phyloP scores from a whole-genome alignment of 2,329 filamentous ascomycete genomes.

The Didymella glomerata region DNA sequence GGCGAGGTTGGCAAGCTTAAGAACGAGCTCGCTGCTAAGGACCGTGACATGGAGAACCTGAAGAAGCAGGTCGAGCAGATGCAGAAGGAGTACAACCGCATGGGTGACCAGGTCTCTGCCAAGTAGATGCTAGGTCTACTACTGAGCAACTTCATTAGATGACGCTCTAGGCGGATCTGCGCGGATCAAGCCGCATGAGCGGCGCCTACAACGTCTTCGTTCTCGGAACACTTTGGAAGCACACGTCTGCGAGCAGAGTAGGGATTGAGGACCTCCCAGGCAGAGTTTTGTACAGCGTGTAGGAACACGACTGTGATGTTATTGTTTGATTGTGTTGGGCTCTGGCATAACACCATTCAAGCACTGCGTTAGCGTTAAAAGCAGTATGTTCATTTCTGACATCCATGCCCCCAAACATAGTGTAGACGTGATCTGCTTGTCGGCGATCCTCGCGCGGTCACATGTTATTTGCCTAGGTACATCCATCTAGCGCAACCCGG shows the following conservation, averaged over 20 bases:
- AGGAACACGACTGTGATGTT: constrained; percentile 7
- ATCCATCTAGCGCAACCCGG: not conserved
- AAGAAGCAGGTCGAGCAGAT: constrained; percentile 93
- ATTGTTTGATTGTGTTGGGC: constrained; percentile 11
- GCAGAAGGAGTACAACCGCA: constrained; percentile 81
- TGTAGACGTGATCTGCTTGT: not conserved
- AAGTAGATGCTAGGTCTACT: constrained; percentile 45
- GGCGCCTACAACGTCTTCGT: constrained; percentile 18
- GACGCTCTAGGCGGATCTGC: constrained; percentile 17
- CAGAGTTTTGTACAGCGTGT: constrained; percentile 3
- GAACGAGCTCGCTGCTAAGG: constrained; percentile 74
- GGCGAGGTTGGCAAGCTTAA: constrained; percentile 76
- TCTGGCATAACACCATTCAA: constrained; percentile 6
- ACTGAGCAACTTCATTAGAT: constrained; percentile 23
- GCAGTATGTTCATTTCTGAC: not conserved
- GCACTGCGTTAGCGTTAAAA: constrained; percentile 12
- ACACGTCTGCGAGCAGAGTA: not conserved
- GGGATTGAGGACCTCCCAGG: not conserved
- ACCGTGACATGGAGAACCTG: constrained; percentile 82
- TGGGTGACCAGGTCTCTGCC: constrained; percentile 82
- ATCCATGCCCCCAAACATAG: not conserved
- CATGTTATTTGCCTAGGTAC: constrained; percentile 9
- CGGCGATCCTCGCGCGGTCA: constrained; percentile 6
- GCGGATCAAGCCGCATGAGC: constrained; percentile 17
- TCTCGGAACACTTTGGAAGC: constrained; percentile 4